phyloP scores from a whole-genome alignment of 169 alveolate genomes.

The Pseudocohnilembus persalinus region DNA sequence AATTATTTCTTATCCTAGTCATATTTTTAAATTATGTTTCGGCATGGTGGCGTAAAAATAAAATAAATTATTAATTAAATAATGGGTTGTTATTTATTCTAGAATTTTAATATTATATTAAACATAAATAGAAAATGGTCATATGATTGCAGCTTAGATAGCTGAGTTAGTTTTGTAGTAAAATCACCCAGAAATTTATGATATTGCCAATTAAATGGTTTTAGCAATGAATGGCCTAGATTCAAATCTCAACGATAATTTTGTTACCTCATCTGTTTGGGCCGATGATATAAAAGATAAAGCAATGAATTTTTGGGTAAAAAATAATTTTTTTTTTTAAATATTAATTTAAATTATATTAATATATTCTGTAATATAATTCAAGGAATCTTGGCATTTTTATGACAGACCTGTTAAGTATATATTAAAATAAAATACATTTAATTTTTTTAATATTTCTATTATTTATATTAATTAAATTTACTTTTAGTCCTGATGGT shows the following conservation, averaged over 20 bases:
- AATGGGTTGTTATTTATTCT: no score
- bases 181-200: not conserved
- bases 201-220: not conserved
- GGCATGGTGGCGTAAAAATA: no score
- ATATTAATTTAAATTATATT: no score
- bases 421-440: not conserved
- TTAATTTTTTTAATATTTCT: no score
- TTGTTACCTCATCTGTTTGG: slow-evolving; percentile 61
- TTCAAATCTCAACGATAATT: slow-evolving; percentile 48
- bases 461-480: no score
- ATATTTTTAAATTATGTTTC: no score
- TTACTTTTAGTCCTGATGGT: not conserved
- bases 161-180: not conserved
- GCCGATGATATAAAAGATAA: slow-evolving; percentile 60
- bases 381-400: not conserved
- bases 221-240: slow-evolving; percentile 11
- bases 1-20: no score
- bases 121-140: slow-evolving; percentile 16
- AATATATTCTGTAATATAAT: no score
- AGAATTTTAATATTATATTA: no score
- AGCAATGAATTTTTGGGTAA: slow-evolving; percentile 19
- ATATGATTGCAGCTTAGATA: slow-evolving; percentile 16
- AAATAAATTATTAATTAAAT: no score
- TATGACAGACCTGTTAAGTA: not conserved
- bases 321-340: no score